Evolutionary conservation across 495 filamentous ascomycete genomes (phyloP), one percentile per base, ranked within the genome.

Genomic region (Tuber microsphaerosporum): DNA sequence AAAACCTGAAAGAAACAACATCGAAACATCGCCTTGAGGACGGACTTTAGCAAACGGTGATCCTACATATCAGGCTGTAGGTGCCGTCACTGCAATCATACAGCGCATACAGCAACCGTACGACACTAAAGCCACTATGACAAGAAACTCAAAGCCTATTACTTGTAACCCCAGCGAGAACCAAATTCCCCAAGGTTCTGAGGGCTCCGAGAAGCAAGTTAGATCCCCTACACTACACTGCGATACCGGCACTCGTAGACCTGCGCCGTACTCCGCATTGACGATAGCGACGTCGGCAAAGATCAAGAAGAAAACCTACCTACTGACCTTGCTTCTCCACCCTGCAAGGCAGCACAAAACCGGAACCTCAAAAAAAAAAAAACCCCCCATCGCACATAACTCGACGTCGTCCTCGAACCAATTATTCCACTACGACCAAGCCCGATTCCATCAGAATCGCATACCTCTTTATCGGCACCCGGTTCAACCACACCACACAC

Each of bases 361-460:
- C 56, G 26, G 56, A 65, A 65, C 56, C 56, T 65, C 56, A 65
- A 65, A 65, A 65, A 65, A 65, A 65, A 31, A 61, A 31, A 26
- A 26, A 45, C 16, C 56, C 12, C 26, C n/a, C n/a, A 65, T 65
- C 12, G 12, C 45, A 46, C 56, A 65, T 65, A 65, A 65, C n/a
- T 65, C 12, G 56, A 31, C 26, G 56, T 65, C n/a, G 56, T 12
- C n/a, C 56, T 65, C 56, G 56, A 65, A 65, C 56, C 56, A 65
- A 65, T 65, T 65, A 65, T 65, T 65, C 56, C 56, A 65, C 56
- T n/a, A 65, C 56, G 56, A 65, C 56, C 56, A 65, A 65, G 56
- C 56, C 56, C 56, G 26, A 65, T 65, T 65, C n/a, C 56, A 65
- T 65, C 56, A 31, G 56, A 9, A 65, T 65, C 56, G 56, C 12